Evolutionary conservation across 345 rosid genomes (phyloP).

Genomic region (Jatropha curcas): DNA sequence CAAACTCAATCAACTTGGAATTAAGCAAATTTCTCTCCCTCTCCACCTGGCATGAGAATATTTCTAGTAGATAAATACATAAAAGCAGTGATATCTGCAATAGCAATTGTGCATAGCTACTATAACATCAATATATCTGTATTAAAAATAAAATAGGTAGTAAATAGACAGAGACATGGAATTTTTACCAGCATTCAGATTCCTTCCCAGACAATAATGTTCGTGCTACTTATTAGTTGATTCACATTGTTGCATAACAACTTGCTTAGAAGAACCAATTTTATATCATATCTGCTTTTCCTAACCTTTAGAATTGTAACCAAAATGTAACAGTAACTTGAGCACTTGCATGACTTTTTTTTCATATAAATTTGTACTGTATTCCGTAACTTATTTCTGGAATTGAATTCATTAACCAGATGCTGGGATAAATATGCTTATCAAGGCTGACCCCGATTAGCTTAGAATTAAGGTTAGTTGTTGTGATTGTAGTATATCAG

Average conservation of each 20-base stretch:
- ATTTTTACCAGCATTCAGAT: not conserved
- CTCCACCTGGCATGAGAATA: constrained; percentile 54
- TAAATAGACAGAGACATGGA: not conserved
- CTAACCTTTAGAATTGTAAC: not conserved
- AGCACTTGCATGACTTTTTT: not conserved
- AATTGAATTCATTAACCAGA: not conserved
- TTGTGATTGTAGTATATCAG: not conserved
- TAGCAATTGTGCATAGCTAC: not conserved
- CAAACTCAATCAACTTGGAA: constrained; percentile 62
- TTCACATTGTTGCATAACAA: not conserved
- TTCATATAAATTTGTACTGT: not conserved
- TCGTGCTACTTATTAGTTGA: not conserved
- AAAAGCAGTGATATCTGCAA: not conserved
- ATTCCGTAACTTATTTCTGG: not conserved
- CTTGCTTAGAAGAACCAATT: not conserved
- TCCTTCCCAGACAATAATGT: not conserved
- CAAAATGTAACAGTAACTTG: not conserved
- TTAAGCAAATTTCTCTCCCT: constrained; percentile 68
- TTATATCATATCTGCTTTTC: not conserved
- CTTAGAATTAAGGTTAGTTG: no score
- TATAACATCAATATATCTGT: not conserved
- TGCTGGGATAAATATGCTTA: not conserved
- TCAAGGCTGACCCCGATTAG: no score
- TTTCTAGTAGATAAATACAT: constrained; percentile 1
- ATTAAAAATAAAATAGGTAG: not conserved